Evolutionary conservation across 352 stramenopile species (phyloP).

Genomic region (Phytopythium sindhum): DNA sequence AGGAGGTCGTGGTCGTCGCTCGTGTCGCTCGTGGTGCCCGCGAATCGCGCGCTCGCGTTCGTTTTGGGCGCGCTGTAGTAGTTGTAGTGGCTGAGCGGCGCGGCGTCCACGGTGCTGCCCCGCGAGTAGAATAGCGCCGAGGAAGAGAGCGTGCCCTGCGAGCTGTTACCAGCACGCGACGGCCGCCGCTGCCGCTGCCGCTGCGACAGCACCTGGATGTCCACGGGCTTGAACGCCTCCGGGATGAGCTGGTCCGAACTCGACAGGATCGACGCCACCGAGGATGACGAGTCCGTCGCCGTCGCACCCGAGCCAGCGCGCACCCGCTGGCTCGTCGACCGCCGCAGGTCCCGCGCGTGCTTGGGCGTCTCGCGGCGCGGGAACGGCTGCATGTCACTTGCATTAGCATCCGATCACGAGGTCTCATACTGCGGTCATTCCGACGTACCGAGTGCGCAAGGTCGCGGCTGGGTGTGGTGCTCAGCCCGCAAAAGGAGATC

Average conservation of each 20-base stretch:
- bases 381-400: background rate
- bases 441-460: conserved; percentile 21
- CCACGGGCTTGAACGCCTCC: conserved; percentile 50
- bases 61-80: conserved; percentile 1
- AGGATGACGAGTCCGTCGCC: conserved; percentile 35
- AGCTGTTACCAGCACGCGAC: conserved; percentile 4
- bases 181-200: conserved; percentile 27
- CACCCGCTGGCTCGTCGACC: conserved; percentile 11
- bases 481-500: conserved; percentile 40
- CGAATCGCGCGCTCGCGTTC: background rate
- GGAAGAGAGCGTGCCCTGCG: conserved; percentile 6
- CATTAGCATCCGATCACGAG: too few species aligned
- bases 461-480: conserved; percentile 10
- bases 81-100: conserved; percentile 7
- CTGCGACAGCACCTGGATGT: conserved; percentile 66
- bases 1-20: background rate
- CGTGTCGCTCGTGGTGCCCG: background rate
- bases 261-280: conserved; percentile 56
- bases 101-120: conserved; percentile 1
- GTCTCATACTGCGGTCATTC: background rate
- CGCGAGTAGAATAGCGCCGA: conserved; percentile 6
- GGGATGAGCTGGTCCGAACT: conserved; percentile 57
- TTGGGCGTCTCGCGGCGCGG: conserved; percentile 27
- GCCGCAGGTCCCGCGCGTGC: conserved; percentile 16
- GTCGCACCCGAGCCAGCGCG: conserved; percentile 36